Evolutionary conservation across 306 rosid genomes (phyloP), one percentile per base, ranked within the genome.

Genomic region (Potentilla sterilis): DNA sequence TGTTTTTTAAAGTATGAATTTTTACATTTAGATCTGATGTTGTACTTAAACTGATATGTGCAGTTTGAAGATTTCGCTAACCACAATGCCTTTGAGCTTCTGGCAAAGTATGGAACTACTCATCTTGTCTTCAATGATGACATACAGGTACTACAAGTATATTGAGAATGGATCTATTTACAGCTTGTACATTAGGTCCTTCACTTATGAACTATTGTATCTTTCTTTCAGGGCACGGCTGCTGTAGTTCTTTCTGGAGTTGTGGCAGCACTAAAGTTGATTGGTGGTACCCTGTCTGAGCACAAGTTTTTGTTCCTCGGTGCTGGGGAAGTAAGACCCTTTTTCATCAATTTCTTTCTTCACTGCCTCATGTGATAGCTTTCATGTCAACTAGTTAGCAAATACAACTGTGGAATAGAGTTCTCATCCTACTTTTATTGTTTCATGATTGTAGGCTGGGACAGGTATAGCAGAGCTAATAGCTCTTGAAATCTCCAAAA

Each of bases 61-160:
- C 88, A 96, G 99, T 96, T 90, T 72, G 99, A 96, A 82, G 99
- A 96, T 84, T 96, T 96, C 75, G 99, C 99, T n/a, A 96, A 92
- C 82, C 98, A 92, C 96, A 96, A 96, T 73, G 99, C 99, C 66
- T 96, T 96, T 52, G 98, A 92, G 77, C 85, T 96, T 81, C 97
- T 96, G 18, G 87, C 91, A 62, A 92, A 88, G 81, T 96, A 90
- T 75, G 85, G 97, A 38, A 83, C 88, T 40, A 86, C 91, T 55
- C 92, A 96, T 87, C 96, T 92, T 0, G 98, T 96, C 78, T 92
- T 96, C 92, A 96, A 96, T 58, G 99, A 96, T 14, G 98, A 96
- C 79, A 96, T 96, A 73, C 98, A 95, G 97, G 98, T 85, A 83
- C 32, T 54, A 55, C 28, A 4, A 65, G 21, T 67, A 52, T 48